Base-by-base conservation (phyloP, 345 rosid species). In the Angophora floribunda region DNA sequence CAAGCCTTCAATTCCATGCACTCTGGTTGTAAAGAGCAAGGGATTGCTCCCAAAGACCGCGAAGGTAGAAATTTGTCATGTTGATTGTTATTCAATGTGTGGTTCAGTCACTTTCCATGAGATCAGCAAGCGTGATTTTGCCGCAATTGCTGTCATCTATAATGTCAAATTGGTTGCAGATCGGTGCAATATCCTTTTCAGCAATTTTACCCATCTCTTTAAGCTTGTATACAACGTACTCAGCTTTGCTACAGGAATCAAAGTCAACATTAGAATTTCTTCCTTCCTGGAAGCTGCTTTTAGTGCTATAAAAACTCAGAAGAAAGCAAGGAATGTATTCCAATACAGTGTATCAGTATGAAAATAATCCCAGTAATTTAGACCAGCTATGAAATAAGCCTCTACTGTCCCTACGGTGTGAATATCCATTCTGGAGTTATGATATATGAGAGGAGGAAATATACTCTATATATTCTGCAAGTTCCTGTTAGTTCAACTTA, bases 151-250 rank as follows among this genome's bases (percentile, higher is more conserved):
- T 85, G 78, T 57, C 57, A 84, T 93, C 95, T 89, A 95, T 32
- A 57, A 78, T 70, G 88, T 95, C 95, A 78, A 94, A 95, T 89
- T 95, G 94, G 52, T 93, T 87, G 86, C 95, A 90, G 85, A 94
- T 94, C 90, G 90, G 95, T 61, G 91, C 61, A 63, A 94, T 89
- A 90, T 96, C 98, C 88, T 93, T 95, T 86, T 93, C 94, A 86
- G 93, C 89, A 87, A 96, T 90, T 89, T 91, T 96, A 51, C 97
- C 95, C 98, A 96, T 94, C 93, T 96, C 95, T 93, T 93, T 96
- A 5, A 96, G 96, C 92, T 96, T 96, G 94, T 94, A 93, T 92
- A 94, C 91, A 15, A 96, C 90, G 75, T 91, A 95, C 88, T 96
- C 98, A 4, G 96, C 92, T 91, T 95, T 95, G 90, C 97, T 96